Evolutionary conservation across 164 flowering plant genomes (phyloP).

Genomic region (Akebia trifoliata): DNA sequence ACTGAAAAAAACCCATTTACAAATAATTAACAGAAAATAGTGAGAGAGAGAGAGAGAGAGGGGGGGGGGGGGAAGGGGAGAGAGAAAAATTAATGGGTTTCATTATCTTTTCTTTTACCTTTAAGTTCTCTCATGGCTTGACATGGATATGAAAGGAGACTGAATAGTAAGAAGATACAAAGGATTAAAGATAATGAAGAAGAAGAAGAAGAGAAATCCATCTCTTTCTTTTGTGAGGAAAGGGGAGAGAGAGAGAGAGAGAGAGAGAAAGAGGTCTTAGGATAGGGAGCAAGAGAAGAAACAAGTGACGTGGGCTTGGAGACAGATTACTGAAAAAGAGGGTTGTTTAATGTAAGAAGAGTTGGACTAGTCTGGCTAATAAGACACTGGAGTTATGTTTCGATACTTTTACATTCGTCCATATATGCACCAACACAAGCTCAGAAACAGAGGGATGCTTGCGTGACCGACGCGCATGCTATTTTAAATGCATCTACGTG

Average conservation of each 20-base stretch:
- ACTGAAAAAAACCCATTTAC: no score
- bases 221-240: background rate
- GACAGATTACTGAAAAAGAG: no score
- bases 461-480: no score
- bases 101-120: background rate
- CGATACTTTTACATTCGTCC: no score
- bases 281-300: no score
- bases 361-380: no score
- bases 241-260: constrained; percentile 1
- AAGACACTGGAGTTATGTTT: no score
- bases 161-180: background rate
- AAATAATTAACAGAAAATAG: background rate
- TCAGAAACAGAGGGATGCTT: no score
- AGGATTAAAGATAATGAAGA: background rate
- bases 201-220: background rate
- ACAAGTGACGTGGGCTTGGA: no score
- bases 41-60: background rate
- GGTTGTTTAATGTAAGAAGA: no score
- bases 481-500: no score
- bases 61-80: background rate
- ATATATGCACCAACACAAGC: no score
- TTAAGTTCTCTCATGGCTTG: background rate
- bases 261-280: background rate
- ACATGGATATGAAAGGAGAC: background rate
- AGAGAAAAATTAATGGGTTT: background rate